Base-by-base conservation (phyloP, 768 basidiomycete species). In the Pisolithus orientalis region DNA sequence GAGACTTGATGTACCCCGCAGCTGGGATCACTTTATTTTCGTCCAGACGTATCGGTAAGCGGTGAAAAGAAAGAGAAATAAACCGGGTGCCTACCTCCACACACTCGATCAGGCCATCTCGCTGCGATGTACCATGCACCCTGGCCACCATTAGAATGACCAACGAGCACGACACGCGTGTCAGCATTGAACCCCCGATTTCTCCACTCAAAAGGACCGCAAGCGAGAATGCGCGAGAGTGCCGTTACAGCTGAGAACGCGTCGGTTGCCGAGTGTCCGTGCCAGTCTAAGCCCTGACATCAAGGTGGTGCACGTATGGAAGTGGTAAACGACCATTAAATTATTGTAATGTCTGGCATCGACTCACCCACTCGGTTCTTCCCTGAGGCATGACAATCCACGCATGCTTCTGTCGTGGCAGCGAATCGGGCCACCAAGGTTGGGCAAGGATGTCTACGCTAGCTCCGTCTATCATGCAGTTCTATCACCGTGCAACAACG, bases 81-180 rank as follows among this genome's bases (percentile, higher is more conserved):
- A 32, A 24, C 10, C 8, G 40, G n/a, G 11, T 69, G 13, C 34
- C 47, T 54, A 84, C 85, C 80, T 48, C 78, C 85, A 8, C 84
- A 58, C 10, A 87, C 80, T 50, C 78, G 75, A 63, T 94, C 91
- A 1, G 94, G 92, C 66, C 80, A 87, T 56, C 87, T 74, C 27
- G 83, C 77, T 13, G 87, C 82, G 16, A 87, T 62, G 65, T 91
- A 84, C 88, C 90, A 93, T 2, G 84, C 75, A 0, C 93, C 93
- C 66, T 94, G 94, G 11, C 92, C 93, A 28, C 93, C 93, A 65
- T 96, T 96, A 3, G 92, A 94, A 64, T 96, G 93, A 0, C 94
- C 93, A 32, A 93, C 72, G n/a, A 93, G 61, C n/a, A 86, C 70
- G 7, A 82, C 79, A 28, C 72, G 73, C 3, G 75, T 73, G 28